Evolutionary conservation across 768 basidiomycete species (phyloP).

Genomic region (Tulasnella sp.): DNA sequence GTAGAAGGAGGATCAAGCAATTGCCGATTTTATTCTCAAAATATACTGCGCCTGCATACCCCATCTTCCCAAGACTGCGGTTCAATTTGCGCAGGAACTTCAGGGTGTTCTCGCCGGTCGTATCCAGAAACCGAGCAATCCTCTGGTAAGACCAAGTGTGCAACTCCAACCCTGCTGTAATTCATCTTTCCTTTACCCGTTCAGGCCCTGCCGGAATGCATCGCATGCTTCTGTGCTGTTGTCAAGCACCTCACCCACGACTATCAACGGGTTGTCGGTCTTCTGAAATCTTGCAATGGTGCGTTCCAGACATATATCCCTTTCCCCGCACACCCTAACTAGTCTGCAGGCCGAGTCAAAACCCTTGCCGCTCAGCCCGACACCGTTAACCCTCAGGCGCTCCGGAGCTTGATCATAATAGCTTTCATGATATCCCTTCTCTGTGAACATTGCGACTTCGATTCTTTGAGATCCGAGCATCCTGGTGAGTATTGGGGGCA

Average conservation of each 20-base stretch:
- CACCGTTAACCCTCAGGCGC: neutral
- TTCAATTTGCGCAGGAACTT: conserved; percentile 83
- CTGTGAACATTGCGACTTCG: conserved; percentile 86
- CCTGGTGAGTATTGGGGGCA: conserved; percentile 46
- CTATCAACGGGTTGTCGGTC: conserved; percentile 66
- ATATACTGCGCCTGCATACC: conserved; percentile 84
- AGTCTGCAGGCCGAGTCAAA: conserved; percentile 18
- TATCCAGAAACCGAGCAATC: conserved; percentile 25
- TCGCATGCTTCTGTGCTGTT: conserved; percentile 86
- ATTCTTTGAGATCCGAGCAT: conserved; percentile 61
- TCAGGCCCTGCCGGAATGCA: conserved; percentile 83
- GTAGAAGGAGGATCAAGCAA: conserved; percentile 77
- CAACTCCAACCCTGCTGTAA: neutral
- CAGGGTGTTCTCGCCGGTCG: conserved; percentile 53
- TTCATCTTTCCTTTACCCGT: neutral
- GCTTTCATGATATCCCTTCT: conserved; percentile 82
- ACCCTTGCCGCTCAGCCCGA: conserved; percentile 13
- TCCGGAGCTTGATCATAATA: conserved; percentile 53
- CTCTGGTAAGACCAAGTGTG: conserved; percentile 43
- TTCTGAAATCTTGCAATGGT: conserved; percentile 86
- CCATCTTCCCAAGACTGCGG: conserved; percentile 83
- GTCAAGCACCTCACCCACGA: conserved; percentile 85
- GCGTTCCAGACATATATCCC: conserved; percentile 32
- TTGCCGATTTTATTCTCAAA: conserved; percentile 81
- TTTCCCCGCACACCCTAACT: neutral